Base-by-base conservation (phyloP, 495 filamentous ascomycete species). In the Podospora fimiseda region DNA sequence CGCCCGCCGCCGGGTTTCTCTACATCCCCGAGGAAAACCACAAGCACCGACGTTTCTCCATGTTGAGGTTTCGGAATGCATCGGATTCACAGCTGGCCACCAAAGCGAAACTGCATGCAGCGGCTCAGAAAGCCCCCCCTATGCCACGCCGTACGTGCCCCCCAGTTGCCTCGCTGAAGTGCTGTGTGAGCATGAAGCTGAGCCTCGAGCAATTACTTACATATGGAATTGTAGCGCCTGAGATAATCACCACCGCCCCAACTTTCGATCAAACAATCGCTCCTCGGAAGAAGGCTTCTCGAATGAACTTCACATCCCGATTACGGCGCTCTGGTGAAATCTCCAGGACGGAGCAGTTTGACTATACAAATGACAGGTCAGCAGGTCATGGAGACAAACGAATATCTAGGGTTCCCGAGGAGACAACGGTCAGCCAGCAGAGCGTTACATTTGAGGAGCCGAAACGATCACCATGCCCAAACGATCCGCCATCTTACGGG, bases 211-310 rank as follows among this genome's bases (percentile, higher is more conserved):
- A 33, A 33, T 30, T 43, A 48, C 58, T 64, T 55, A 63, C 56
- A 43, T 39, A 48, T 41, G 53, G 7, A 50, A 49, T 37, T 61
- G 43, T 63, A 88, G 88, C 92, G 39, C 92, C 92, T 16, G 82
- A 84, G 43, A 98, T 98, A 63, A 92, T 96, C 63, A 95, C 85
- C 19, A 98, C 93, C 11, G 86, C 91, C 21, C 93, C 93, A 6
- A 92, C 90, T 1, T 77, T 85, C 52, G 80, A 92, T 43, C n/a
- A n/a, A n/a, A 70, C 74, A 13, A 57, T 61, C 18, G 61, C 42
- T 13, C 60, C 72, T 9, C 65, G 69, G 9, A 85, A 81, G 65
- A 80, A 78, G 58, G 73, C 78, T 38, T 68, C 72, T 50, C 70
- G 74, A 30, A 64, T 82, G 48, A 74, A 69, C 50, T 63, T 82